These are phyloP conservation scores for Lipomyces starkeyi DNA, from an alignment of 805 yeast species.

Conservation along the genomic window DNA sequence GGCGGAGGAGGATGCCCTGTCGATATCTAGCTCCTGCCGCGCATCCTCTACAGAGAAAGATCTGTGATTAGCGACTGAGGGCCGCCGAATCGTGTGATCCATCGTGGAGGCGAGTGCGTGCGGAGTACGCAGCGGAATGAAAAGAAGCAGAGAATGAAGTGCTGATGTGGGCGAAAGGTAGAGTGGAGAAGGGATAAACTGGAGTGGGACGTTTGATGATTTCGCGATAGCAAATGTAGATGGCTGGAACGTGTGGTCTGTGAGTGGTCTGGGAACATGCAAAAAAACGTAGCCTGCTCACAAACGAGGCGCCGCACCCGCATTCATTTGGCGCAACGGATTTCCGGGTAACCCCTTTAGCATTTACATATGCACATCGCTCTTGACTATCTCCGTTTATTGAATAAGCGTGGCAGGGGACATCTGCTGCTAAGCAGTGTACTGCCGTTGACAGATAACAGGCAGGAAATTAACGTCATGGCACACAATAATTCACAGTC, in stretches of 20 bases:
- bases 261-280: no score
- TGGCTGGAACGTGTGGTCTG: not conserved
- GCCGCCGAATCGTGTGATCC: conserved; percentile 24
- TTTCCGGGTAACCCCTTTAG: no score
- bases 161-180: not conserved
- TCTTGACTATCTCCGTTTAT: no score
- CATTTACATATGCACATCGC: no score
- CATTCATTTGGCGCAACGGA: no score
- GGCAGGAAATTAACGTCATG: no score
- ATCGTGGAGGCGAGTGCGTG: not conserved
- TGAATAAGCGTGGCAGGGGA: no score
- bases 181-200: not conserved
- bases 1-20: conserved; percentile 13
- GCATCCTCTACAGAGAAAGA: conserved; percentile 36
- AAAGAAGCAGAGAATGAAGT: not conserved
- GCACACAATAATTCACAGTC: no score
- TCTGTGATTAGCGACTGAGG: conserved; percentile 14
- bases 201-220: not conserved
- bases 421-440: no score
- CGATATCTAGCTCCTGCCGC: conserved; percentile 28
- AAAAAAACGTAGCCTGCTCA: no score
- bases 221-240: not conserved
- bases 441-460: no score
- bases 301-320: no score
- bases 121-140: not conserved